Conservation (phyloP, 1,284 basidiomycete species). For the Cutaneotrichosporon cutaneum region DNA sequence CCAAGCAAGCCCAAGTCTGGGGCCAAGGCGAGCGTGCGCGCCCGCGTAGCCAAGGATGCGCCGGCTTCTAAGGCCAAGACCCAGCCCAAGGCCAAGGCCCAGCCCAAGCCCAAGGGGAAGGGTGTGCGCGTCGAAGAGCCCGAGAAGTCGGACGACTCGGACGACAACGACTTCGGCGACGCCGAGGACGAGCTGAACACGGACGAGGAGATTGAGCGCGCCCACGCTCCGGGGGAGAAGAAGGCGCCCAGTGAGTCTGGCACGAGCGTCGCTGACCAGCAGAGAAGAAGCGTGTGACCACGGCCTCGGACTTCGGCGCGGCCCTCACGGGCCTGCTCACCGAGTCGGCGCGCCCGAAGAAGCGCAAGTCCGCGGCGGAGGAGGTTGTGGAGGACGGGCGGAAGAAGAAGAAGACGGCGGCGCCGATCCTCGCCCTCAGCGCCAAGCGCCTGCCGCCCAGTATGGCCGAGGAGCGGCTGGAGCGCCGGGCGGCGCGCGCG, state of each 20-base stretch:
- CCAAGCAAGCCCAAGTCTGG: constrained; percentile 12
- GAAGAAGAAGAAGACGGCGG: constrained; percentile 14
- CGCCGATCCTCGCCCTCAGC: constrained; percentile 46
- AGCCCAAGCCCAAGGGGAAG: constrained; percentile 13
- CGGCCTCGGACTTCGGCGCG: constrained; percentile 48
- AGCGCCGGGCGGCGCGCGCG: constrained; percentile 33
- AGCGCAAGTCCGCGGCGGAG: constrained; percentile 19
- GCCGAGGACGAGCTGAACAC: constrained; percentile 22
- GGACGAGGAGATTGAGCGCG: constrained; percentile 25
- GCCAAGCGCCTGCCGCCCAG: constrained; percentile 40
- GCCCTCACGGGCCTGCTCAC: constrained; percentile 49
- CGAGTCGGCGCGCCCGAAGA: constrained; percentile 32
- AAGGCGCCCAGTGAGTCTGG: constrained; percentile 20
- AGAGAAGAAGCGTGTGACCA: constrained; percentile 50
- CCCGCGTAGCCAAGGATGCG: neutral
- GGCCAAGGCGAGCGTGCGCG: constrained; percentile 12
- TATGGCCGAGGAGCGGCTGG: constrained; percentile 34
- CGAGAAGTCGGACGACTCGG: constrained; percentile 1
- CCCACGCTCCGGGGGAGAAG: constrained; percentile 18
- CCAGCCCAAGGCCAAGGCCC: constrained; percentile 13
- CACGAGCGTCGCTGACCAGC: constrained; percentile 3
- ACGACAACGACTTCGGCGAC: constrained; percentile 20
- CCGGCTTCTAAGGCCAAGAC: neutral
- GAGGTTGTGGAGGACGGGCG: constrained; percentile 12
- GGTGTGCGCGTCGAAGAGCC: constrained; percentile 10